Base-by-base conservation (phyloP, 495 filamentous ascomycete species). In the Penicillium goetzii region DNA sequence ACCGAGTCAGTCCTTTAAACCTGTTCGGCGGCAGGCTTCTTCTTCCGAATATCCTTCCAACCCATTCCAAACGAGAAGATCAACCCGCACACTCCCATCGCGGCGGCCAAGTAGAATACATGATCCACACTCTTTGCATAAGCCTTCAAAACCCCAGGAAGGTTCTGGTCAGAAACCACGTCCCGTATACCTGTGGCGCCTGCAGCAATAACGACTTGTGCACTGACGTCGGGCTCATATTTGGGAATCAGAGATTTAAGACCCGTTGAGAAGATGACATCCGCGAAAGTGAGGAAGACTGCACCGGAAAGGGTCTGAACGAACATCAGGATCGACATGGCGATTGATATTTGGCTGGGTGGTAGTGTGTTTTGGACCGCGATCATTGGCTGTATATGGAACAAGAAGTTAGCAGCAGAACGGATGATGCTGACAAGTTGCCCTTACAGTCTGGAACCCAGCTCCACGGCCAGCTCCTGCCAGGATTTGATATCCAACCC, bases 401-500 rank as follows among this genome's bases (percentile, higher is more conserved):
- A 60, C 12, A 19, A 43, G 56, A 53, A 38, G 55, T 56, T 26
- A 58, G 34, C 38, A 34, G 14, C 1, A 21, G 12, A 26, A 15
- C 28, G 11, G 3, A 50, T 14, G 14, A 19, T 14, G 41, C 10
- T 26, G 21, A 6, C 5, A 28, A 26, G 45, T 40, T 45, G 17
- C 52, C 9, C 58, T 61, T 59, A 74, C 81, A 52, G 80, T 69
- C 59, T 85, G 83, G 58, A 84, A 70, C 1, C 74, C 82, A 0
- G 74, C 64, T 12, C 85, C 85, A 47, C 80, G 80, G n/a, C 82
- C 82, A 17, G 76, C 63, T 14, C 86, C 86, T 9, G 76, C 62
- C 10, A 89, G 67, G 40, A 86, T 78, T 64, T 86, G 83, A 64
- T 84, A 87, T 32, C 85, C 85, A 36, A 86, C 73, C 81, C 83